Evolutionary conservation across 176 grass and related monocot species (phyloP), one percentile per base, ranked within the genome.

Genomic region (Oryza meridionalis): DNA sequence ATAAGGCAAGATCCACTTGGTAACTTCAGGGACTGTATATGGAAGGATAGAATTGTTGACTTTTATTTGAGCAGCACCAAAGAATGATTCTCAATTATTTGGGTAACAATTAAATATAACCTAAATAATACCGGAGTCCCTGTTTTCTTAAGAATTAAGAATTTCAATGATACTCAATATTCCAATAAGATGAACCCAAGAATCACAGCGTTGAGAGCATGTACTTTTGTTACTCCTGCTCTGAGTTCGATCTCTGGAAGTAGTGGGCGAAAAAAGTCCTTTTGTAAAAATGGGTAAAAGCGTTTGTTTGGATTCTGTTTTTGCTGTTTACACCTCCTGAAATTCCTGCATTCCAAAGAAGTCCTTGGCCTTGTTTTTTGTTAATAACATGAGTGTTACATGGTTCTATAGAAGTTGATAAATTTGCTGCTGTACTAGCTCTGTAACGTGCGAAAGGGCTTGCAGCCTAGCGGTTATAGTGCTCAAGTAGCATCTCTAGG

Each of bases 91-190:
- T 42, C 47, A 29, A 12, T 11, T 77, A 35, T 37, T 63, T 19
- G 8, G 40, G 31, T 65, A 77, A 55, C 25, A 65, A 3, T 4
- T 35, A 81, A 11, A 75, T 75, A 66, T 40, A 43, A 31, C 35
- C 45, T 67, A 53, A 15, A 67, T 74, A 73, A 67, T 51, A 85
- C 64, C 16, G 7, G 49, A 53, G 19, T 66, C 19, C 16, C 25
- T 22, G 65, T 33, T 31, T 77, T 78, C 72, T 21, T 78, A 53
- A 9, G 14, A 77, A 82, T 59, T 19, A 62, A 76, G 35, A 65
- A 77, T 59, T 37, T 12, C 8, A 24, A 81, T 46, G 37, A 9
- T 55, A 75, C 66, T 86, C 65, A 82, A 72, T 82, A 43, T 67
- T 27, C 33, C 11, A 6, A 62, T 82, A 69, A 68, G 44, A 44